These are phyloP conservation scores for Apiospora pterosperma DNA, from an alignment of 2,329 filamentous ascomycete species.

Conservation along the genomic window DNA sequence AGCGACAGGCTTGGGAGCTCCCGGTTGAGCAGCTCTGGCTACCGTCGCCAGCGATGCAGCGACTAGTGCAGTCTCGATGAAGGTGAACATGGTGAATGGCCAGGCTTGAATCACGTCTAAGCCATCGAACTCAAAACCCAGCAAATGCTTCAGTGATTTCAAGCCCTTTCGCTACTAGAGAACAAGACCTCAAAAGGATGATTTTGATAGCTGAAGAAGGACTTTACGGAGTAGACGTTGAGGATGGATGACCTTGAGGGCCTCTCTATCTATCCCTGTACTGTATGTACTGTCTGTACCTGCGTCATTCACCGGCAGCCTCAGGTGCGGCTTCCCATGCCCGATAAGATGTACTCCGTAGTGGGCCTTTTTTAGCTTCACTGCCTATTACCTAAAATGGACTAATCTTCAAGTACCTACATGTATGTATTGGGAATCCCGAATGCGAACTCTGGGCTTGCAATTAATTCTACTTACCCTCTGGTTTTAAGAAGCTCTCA, in stretches of 20 bases:
- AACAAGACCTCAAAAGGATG: not conserved
- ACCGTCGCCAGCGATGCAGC: slow-evolving; percentile 35
- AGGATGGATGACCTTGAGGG: not conserved
- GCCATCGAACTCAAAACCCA: not conserved
- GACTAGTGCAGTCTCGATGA: slow-evolving; percentile 28
- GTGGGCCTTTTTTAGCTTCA: too few species aligned
- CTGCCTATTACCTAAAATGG: not conserved
- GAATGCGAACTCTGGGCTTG: not conserved
- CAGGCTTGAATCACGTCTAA: not conserved
- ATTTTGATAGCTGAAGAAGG: not conserved
- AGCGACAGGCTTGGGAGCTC: slow-evolving; percentile 70
- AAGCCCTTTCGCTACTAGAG: not conserved
- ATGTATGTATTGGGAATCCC: not conserved
- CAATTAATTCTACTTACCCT: not conserved
- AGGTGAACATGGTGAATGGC: slow-evolving; percentile 21
- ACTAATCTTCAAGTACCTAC: not conserved
- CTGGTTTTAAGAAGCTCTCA: not conserved
- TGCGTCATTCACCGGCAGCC: slow-evolving; percentile 10
- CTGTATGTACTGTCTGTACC: slow-evolving; percentile 6
- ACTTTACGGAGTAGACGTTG: too few species aligned
- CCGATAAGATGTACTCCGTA: slow-evolving; percentile 6
- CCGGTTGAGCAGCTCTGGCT: slow-evolving; percentile 65
- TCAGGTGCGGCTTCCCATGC: not conserved
- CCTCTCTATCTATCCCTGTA: not conserved
- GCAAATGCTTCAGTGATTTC: not conserved